A percentile compares a stretch with the other conserved stretches of the same genome.
These are phyloP conservation scores for Oryza meyeriana DNA, from an alignment of 176 grass and related monocot genomes.

Conservation along the genomic window DNA sequence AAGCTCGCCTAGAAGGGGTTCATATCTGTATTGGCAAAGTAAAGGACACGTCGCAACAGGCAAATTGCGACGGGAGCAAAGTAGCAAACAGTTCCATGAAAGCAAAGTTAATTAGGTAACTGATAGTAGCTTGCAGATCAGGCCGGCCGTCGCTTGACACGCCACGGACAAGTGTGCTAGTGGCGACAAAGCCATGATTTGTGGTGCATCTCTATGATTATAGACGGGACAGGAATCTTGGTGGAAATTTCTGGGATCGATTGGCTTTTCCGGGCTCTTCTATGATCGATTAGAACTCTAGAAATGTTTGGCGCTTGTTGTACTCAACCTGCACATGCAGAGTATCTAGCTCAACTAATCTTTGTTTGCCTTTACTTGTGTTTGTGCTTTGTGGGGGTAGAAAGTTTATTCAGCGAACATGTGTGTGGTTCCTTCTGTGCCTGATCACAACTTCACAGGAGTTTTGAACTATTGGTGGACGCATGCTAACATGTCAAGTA, in stretches of 20 bases:
- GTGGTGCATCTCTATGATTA: background rate
- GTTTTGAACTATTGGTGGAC: background rate
- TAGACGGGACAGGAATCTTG: background rate
- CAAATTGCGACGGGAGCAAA: background rate
- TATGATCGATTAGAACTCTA: background rate
- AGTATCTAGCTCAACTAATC: background rate
- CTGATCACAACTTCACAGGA: background rate
- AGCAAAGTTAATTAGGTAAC: background rate
- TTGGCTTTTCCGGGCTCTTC: background rate
- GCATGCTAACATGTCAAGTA: background rate
- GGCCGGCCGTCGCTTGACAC: background rate
- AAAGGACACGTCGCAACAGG: background rate
- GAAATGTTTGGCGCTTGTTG: background rate
- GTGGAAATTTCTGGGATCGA: slow-evolving; percentile 17
- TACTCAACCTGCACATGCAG: background rate
- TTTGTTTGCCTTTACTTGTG: background rate
- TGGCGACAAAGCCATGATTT: slow-evolving; percentile 24
- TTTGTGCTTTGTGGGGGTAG: background rate
- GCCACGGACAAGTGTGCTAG: slow-evolving; percentile 4
- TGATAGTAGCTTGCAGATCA: background rate
- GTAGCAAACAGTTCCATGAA: background rate
- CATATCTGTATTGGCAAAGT: background rate
- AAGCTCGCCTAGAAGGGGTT: background rate
- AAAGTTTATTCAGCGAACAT: background rate
- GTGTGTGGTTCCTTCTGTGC: background rate